Evolutionary conservation across 2,329 filamentous ascomycete genomes (phyloP), one percentile per base, ranked within the genome.

Genomic region (Exophiala alcalophila): DNA sequence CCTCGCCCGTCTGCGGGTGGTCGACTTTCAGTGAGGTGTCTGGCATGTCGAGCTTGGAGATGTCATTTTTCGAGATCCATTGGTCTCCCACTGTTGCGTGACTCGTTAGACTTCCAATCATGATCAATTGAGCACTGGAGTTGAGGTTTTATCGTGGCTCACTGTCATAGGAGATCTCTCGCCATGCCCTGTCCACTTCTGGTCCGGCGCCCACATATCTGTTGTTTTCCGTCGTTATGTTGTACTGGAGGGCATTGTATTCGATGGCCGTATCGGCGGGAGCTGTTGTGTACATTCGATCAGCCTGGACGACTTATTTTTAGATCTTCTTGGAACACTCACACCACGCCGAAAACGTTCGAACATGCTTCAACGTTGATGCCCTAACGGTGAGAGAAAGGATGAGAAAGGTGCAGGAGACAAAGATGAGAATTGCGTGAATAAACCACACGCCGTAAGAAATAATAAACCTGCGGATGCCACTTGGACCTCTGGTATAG

Each of bases 141-240:
- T 31, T 3, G 15, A 8, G 14, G n/a, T 9, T 31, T 11, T 7
- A n/a, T n/a, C n/a, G n/a, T n/a, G n/a, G n/a, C 35, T 12, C 14
- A 45, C 42, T 76, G 45, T 68, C 65, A 50, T 72, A 72, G 8
- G 73, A 74, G 26, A 78, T 69, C 12, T 70, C 68, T 34, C 76
- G 66, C 78, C 78, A 81, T 4, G 73, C 74, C 37, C 68, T 66
- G 43, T 81, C 78, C 2, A 80, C 77, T 9, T 76, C 70, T 2
- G 71, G 67, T 0, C 77, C 75, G 26, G 68, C 73, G 6, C 78
- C 78, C 26, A 80, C 71, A 53, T 74, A 81, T 2, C 68, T 66
- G 0, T 54, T 54, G 26, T 70, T 65, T 31, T 68, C 64, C n/a
- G 69, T 60, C 21, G 42, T 30, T 0, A 70, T 67, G 10, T 76